Evolutionary conservation across 2,329 filamentous ascomycete genomes (phyloP), one percentile per base, ranked within the genome.

Genomic region (Neocucurbitaria cava): DNA sequence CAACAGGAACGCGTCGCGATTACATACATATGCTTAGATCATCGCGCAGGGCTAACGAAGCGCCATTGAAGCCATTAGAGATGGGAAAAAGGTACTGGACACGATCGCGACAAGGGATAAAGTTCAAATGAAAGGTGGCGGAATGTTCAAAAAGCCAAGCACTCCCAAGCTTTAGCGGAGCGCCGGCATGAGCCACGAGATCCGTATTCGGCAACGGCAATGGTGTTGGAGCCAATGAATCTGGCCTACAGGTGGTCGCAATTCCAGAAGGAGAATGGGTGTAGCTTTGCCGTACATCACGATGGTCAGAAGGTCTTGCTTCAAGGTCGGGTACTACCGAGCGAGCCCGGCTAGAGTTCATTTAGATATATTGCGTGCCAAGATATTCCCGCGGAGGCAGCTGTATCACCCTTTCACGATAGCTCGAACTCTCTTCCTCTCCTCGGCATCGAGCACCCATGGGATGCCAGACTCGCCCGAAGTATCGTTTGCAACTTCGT

Each of bases 391-490:
- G 13, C 15, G 26, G 24, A 11, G 11, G 21, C 8, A 23, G 15
- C 24, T 41, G 8, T 31, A 40, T 51, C 30, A 62, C 17, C 66
- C 73, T 55, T 71, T 77, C 13, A 92, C 86, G 75, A 95, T 85
- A 5, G 80, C 86, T 70, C 92, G 85, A 9, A 90, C 90, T 68
- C 86, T 85, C 61, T 81, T 82, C 72, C 89, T 86, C 78, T 96
- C 92, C 52, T 93, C 91, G 38, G 83, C 82, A 54, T 83, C 88
- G 59, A 93, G 66, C 41, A 88, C 83, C 89, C 89, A 92, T 46
- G 83, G 82, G 69, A 95, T 86, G 10, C 85, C 89, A 13, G 82
- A 77, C 49, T 85, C 82, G 56, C 75, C 72, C 44, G 77, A 72
- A 28, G 81, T 76, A 36, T 82, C 77, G 6, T 76, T 69, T 35